Conservation (phyloP, 805 yeast genomes). For the Nakazawaea pomicola region DNA sequence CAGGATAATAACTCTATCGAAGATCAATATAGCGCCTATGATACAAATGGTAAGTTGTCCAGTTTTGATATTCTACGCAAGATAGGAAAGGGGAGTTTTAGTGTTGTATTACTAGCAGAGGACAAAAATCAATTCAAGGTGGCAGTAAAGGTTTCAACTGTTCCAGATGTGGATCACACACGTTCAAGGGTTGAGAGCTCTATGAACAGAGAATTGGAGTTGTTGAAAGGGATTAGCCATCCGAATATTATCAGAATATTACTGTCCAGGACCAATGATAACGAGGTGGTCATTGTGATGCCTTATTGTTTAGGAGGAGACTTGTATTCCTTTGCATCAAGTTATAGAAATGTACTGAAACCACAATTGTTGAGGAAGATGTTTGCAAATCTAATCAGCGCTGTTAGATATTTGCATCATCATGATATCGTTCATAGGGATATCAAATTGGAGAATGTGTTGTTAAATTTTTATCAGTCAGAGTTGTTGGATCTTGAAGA, state of each 20-base stretch:
- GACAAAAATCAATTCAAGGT: slow-evolving; percentile 27
- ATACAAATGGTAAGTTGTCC: slow-evolving; percentile 12
- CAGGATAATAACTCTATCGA: slow-evolving; percentile 2
- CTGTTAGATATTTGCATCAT: slow-evolving; percentile 68
- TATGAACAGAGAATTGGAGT: slow-evolving; percentile 66
- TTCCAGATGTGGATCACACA: slow-evolving; percentile 31
- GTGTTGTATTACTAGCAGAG: slow-evolving; percentile 47
- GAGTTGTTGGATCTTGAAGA: slow-evolving; percentile 23
- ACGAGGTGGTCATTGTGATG: slow-evolving; percentile 46
- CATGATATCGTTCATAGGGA: slow-evolving; percentile 81
- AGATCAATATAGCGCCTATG: slow-evolving; percentile 4
- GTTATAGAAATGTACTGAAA: slow-evolving; percentile 35
- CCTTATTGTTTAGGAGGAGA: slow-evolving; percentile 87
- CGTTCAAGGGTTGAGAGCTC: slow-evolving; percentile 55
- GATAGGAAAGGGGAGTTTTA: slow-evolving; percentile 67
- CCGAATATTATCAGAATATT: slow-evolving; percentile 65
- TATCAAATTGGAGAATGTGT: slow-evolving; percentile 79
- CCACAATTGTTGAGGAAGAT: slow-evolving; percentile 52
- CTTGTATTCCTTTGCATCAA: slow-evolving; percentile 57
- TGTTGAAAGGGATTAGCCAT: slow-evolving; percentile 52
- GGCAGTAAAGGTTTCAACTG: slow-evolving; percentile 64
- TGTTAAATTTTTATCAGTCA: slow-evolving; percentile 35
- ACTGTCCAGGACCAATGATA: slow-evolving; percentile 37
- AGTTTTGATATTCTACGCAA: slow-evolving; percentile 33
- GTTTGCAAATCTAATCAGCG: slow-evolving; percentile 64